A percentile compares a stretch with the other conserved stretches of the same genome.
These are phyloP conservation scores for Aurantiochytrium sp. DNA, from an alignment of 108 stramenopile species.

Conservation along the genomic window DNA sequence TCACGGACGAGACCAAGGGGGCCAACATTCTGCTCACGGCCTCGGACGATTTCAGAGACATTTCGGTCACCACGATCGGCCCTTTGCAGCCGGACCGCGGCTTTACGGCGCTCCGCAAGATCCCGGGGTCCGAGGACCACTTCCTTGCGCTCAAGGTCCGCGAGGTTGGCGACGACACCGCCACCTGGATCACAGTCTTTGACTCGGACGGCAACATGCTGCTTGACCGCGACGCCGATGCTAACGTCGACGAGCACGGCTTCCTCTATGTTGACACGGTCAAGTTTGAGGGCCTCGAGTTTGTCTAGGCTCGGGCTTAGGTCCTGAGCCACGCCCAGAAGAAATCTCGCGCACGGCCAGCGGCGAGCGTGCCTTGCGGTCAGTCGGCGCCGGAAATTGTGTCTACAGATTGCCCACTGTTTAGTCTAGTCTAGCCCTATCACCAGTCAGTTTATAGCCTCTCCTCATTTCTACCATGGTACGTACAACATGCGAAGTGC, in stretches of 20 bases:
- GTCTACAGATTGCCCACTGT: no score
- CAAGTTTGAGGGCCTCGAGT: conserved; percentile 37
- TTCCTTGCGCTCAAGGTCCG: conserved; percentile 21
- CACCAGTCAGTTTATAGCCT: no score
- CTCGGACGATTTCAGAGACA: conserved; percentile 24
- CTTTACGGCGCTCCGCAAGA: conserved; percentile 20
- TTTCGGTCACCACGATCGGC: not conserved
- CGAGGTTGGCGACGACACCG: not conserved
- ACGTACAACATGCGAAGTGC: no score
- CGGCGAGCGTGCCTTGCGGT: no score
- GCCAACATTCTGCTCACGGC: conserved; percentile 19
- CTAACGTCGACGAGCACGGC: not conserved
- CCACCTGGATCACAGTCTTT: conserved; percentile 28
- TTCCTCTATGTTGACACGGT: not conserved
- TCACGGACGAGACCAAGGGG: conserved; percentile 18
- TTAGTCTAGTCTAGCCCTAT: no score
- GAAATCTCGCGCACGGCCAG: no score
- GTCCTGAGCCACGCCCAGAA: no score
- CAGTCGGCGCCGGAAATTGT: no score
- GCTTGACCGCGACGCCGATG: not conserved
- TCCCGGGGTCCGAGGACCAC: conserved; percentile 31
- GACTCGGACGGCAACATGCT: not conserved
- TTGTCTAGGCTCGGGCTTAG: not conserved
- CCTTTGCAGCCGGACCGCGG: conserved; percentile 22
- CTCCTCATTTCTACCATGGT: no score